phyloP scores from a whole-genome alignment of 1,284 basidiomycete genomes.

The Cryptococcus floricola region DNA sequence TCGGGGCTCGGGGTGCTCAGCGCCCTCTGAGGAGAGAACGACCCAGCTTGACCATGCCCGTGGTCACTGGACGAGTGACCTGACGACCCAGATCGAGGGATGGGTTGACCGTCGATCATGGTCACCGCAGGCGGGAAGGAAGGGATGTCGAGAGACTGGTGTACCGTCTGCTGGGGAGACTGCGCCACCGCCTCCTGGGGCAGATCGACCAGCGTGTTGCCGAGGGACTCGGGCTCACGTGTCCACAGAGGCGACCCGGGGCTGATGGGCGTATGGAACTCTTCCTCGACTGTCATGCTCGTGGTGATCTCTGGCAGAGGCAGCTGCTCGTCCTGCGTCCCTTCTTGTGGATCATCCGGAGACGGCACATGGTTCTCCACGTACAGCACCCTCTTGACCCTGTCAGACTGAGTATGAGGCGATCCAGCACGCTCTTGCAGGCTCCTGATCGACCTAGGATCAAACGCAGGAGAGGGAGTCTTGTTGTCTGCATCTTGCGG shows the following conservation, averaged over 20 bases:
- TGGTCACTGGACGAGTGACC: not conserved
- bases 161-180: not conserved
- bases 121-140: not conserved
- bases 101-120: not conserved
- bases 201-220: too few relatives aligned
- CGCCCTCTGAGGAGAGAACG: not conserved
- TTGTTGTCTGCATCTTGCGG: not conserved
- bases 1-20: not conserved
- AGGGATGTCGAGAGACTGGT: not conserved
- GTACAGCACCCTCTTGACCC: slow-evolving; percentile 15
- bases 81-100: not conserved
- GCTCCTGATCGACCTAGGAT: slow-evolving; percentile 1
- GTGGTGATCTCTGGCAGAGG: too few relatives aligned
- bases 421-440: slow-evolving; percentile 7
- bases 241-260: too few relatives aligned
- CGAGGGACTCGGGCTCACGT: too few relatives aligned
- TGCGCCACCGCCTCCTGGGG: not conserved
- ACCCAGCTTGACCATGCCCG: not conserved
- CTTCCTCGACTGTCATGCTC: too few relatives aligned
- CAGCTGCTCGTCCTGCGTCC: too few relatives aligned
- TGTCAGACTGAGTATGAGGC: slow-evolving; percentile 10
- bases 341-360: too few relatives aligned
- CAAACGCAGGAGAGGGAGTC: not conserved
- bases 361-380: slow-evolving; percentile 18
- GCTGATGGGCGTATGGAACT: too few relatives aligned